A percentile compares a stretch with the other conserved stretches of the same genome.
These are phyloP conservation scores for Wickerhamiella kazuoi DNA, from an alignment of 805 yeast genomes.

Conservation along the genomic window DNA sequence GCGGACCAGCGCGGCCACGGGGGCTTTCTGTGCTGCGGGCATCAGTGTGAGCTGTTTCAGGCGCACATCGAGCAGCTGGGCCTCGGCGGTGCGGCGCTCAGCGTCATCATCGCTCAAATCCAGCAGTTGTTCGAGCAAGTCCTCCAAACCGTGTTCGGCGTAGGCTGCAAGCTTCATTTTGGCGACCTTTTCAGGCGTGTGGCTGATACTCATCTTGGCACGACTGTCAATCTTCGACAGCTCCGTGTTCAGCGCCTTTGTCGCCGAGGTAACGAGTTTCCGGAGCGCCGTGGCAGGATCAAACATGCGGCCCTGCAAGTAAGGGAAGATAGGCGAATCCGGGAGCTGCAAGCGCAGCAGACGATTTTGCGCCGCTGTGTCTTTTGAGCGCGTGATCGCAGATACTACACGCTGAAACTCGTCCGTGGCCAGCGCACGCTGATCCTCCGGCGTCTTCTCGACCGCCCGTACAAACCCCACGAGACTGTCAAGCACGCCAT, in stretches of 20 bases:
- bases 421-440: constrained; percentile 12
- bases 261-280: constrained; percentile 13
- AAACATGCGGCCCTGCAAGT: constrained; percentile 17
- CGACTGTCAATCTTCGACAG: constrained; percentile 14
- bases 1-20: constrained; percentile 27
- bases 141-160: constrained; percentile 33
- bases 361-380: constrained; percentile 5
- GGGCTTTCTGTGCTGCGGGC: constrained; percentile 29
- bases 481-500: constrained; percentile 11
- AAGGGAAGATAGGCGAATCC: constrained; percentile 15
- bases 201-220: constrained; percentile 12
- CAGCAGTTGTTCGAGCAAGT: constrained; percentile 37
- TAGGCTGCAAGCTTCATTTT: constrained; percentile 29
- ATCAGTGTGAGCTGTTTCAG: constrained; percentile 35
- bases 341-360: constrained; percentile 17
- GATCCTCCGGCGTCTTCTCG: constrained; percentile 10
- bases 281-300: constrained; percentile 14
- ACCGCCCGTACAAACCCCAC: constrained; percentile 9
- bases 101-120: constrained; percentile 46
- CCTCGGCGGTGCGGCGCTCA: constrained; percentile 41
- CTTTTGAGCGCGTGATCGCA: constrained; percentile 9
- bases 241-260: constrained; percentile 13
- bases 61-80: constrained; percentile 37
- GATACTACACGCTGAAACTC: constrained; percentile 9
- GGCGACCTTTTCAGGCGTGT: constrained; percentile 6